A percentile compares a stretch with the other conserved stretches of the same genome.
phyloP scores from a whole-genome alignment of 371 early-diverging fungal genomes.

The Rhizopus arrhizus region DNA sequence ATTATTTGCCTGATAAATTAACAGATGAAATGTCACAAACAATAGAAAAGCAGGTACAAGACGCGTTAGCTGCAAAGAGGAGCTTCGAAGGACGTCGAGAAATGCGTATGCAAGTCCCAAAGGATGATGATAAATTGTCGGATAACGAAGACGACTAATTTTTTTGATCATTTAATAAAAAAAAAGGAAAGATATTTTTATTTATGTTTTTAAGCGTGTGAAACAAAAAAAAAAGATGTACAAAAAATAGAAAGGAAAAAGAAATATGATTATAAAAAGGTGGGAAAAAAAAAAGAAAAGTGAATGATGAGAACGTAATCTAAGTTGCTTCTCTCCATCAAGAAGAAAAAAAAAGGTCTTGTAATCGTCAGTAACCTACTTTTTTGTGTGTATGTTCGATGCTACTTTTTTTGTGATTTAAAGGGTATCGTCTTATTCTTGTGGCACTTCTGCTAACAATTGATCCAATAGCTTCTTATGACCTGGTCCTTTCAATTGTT shows the following conservation, averaged over 20 bases:
- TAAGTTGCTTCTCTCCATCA: conserved; percentile 7
- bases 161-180: not conserved
- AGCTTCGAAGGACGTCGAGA: conserved; percentile 20
- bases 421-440: conserved; percentile 9
- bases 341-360: conserved; percentile 4
- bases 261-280: not conserved
- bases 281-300: not conserved
- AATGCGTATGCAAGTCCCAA: conserved; percentile 16
- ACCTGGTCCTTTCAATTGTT: conserved; percentile 23
- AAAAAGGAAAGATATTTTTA: not conserved
- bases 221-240: conserved; percentile 1
- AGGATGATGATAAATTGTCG: conserved; percentile 9
- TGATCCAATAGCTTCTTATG: conserved; percentile 28
- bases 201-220: not conserved
- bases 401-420: conserved; percentile 1
- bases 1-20: conserved; percentile 53
- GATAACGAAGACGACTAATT: conserved; percentile 11
- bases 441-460: conserved; percentile 14
- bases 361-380: not conserved
- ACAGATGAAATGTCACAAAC: conserved; percentile 31
- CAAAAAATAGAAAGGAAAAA: not conserved
- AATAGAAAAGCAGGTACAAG: conserved; percentile 30
- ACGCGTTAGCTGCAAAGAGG: conserved; percentile 23
- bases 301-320: not conserved
- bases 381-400: not conserved